Base-by-base conservation (phyloP, 352 stramenopile species). In the Globisporangium nodosum region DNA sequence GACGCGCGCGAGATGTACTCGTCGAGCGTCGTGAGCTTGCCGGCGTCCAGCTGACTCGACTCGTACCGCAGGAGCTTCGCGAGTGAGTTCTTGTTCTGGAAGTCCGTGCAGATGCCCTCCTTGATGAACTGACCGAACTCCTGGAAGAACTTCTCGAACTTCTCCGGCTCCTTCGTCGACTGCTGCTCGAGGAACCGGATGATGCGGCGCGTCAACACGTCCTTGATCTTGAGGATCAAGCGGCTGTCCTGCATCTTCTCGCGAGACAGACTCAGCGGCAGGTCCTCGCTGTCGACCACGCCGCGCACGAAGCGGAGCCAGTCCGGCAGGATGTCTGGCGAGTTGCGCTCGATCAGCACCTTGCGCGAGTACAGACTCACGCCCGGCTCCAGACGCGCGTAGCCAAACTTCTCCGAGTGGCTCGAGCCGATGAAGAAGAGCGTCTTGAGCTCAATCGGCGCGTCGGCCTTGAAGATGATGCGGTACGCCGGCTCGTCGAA, bases 171-270 rank as follows among this genome's bases (percentile, higher is more conserved):
- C 74, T 99, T 98, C 24, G 79, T 92, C 18, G 85, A 81, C 83
- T 89, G 69, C 60, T 90, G 81, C 61, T 95, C 83, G 47, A 94
- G 49, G 69, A 92, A 92, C 47, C 84, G 82, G 40, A 99, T 84
- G 55, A 99, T 93, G 60, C 87, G 83, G 59, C 87, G 75, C 42
- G 94, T 99, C 56, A 99, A 64, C 11, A 98, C 97, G 59, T 98
- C 96, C 56, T 93, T 89, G 56, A 99, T 96, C 71, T 98, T 99
- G 48, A 81, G 70, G 54, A 99, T 92, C 31, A 99, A 66, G 13
- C 87, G 86, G 37, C 92, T 97, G 87, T 99, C 97, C 76, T 99
- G 97, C 71, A 99, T 96, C 74, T 98, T 99, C 74, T 99, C 98
- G 66, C 98, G 89, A 40, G 96, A 99, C 59, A 99, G 82, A 61